Evolutionary conservation across 495 filamentous ascomycete genomes (phyloP), one percentile per base, ranked within the genome.

Genomic region (Entonaema liquescens): DNA sequence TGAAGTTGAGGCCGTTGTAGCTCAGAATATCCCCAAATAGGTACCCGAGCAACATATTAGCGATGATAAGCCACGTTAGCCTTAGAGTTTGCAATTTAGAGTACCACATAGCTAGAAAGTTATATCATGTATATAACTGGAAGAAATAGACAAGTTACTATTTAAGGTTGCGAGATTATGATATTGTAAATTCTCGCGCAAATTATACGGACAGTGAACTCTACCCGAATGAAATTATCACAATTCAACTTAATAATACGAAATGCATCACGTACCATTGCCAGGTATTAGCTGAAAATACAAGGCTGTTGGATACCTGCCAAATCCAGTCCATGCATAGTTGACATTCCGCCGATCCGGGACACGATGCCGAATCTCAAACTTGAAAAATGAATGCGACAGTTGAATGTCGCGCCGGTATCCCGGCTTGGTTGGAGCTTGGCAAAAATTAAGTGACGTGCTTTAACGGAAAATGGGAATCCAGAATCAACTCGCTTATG

Each of bases 1-100:
- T 7, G 74, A 75, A 25, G 7, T 72, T 8, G 44, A 69, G 57
- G 68, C 38, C n/a, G 31, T 66, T 15, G 38, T 71, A 0, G 50
- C n/a, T 7, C 58, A 62, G 62, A 66, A 44, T 19, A 28, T 62
- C 5, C 61, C 59, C 12, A 69, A 63, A 36, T 63, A 64, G 31
- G 40, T 17, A 28, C 5, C 11, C 28, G 35, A 23, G 19, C 3
- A 26, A 21, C 7, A 21, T 44, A 15, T 5, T 15, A 28, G 0
- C 25, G 8, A 52, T 11, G 0, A 25, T 26, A 28, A 12, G 21
- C 4, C 23, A 52, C 21, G 19, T 23, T 9, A 52, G 11, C 12
- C 13, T 9, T 15, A 23, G 1, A 52, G 15, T n/a, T 28, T 28
- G 8, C n/a, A 35, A 25, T 35, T 19, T 36, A n/a, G 31, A 57